Base-by-base conservation (phyloP, 169 alveolate genomes). In the Plasmodium yoelii region DNA sequence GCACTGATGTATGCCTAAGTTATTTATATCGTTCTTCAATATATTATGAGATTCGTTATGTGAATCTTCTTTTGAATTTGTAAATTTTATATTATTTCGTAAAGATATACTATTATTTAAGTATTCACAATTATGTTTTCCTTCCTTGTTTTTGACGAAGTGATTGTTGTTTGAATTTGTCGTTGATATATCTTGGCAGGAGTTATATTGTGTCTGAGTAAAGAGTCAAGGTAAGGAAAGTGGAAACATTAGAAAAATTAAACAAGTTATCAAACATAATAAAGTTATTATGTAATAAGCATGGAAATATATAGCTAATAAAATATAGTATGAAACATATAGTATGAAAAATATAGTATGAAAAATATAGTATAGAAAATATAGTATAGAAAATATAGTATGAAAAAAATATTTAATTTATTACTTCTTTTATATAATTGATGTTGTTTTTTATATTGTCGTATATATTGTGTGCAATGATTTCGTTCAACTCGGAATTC, bases 401-500 rank as follows among this genome's bases (percentile, higher is more conserved):
- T 55, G 42, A 46, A 61, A 68, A 18, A 24, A 13, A 55, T 72
- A n/a, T n/a, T n/a, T n/a, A n/a, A 22, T 42, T 9, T 34, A 55
- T 65, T 73, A 82, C 90, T 44, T 82, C 63, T n/a, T 67, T 51
- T 59, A 67, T 53, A 56, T 82, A 65, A 56, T 57, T 12, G 53
- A 67, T 47, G 74, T 59, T 82, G 67, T 67, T 82, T 34, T 67
- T 65, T 67, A 82, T 24, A 53, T 82, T 82, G 70, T 82, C 61
- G 72, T 65, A 80, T 34, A 80, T 80, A 39, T 28, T 53, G 12
- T 80, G 84, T 13, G 90, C 77, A 28, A 67, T 42, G 46, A 80
- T 56, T 53, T 60, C 44, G 71, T 80, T 67, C 42, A 80, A 56
- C 19, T 24, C 84, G 24, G 24, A 42, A 18, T 80, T 71, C 19